Conservation (phyloP, 2,329 filamentous ascomycete genomes). For the Fusarium burgessii region DNA sequence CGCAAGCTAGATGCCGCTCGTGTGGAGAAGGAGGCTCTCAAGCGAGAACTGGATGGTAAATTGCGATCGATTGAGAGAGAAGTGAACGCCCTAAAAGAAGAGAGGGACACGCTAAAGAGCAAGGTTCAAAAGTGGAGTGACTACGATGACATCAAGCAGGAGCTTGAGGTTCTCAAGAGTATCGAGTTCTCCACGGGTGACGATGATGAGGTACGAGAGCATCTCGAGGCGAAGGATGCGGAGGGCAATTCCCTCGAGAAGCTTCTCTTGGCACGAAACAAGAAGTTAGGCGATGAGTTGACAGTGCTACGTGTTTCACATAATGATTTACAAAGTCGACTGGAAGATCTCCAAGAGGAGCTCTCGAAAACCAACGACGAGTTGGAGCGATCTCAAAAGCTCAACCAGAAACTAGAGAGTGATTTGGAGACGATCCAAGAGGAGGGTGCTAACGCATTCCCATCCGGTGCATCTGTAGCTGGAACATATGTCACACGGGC, state of each 20-base stretch:
- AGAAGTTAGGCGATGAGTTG: conserved; percentile 94
- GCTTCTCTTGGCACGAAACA: conserved; percentile 90
- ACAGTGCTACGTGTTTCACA: conserved; percentile 94
- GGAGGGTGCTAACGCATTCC: conserved; percentile 84
- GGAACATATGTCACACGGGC: conserved; percentile 83
- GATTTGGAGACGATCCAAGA: conserved; percentile 90
- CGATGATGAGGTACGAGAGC: conserved; percentile 73
- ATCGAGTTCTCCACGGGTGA: conserved; percentile 96
- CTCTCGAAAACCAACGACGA: conserved; percentile 86
- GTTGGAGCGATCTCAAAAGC: conserved; percentile 83
- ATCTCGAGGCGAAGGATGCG: conserved; percentile 52
- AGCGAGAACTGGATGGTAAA: conserved; percentile 79
- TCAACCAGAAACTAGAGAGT: conserved; percentile 91
- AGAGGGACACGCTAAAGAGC: conserved; percentile 81
- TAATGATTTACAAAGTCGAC: conserved; percentile 84
- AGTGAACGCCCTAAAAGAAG: conserved; percentile 77
- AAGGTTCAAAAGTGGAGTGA: conserved; percentile 92
- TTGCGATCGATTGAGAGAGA: conserved; percentile 85
- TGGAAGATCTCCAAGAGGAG: conserved; percentile 86
- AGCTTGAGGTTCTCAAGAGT: conserved; percentile 95
- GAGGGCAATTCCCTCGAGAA: conserved; percentile 89
- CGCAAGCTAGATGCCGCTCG: conserved; percentile 87
- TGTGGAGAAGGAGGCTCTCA: conserved; percentile 85
- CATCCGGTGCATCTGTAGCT: conserved; percentile 90
- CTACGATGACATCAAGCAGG: conserved; percentile 96